Conservation (phyloP, 2,329 filamentous ascomycete species). For the Exophiala sp. region DNA sequence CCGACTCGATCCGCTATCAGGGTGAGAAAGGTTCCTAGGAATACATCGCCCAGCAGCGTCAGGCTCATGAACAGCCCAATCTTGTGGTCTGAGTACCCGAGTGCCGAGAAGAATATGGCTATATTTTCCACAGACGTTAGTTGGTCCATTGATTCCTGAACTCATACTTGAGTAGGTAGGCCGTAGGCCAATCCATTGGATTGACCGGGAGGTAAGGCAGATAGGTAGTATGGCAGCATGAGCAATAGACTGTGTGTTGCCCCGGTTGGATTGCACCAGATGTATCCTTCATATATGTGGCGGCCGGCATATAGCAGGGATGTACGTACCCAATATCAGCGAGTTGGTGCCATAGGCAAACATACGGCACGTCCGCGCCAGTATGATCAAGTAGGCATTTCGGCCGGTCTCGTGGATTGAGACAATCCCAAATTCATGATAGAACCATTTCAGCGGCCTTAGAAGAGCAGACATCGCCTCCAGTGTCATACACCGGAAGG, state of each 20-base stretch:
- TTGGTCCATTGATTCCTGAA: background rate
- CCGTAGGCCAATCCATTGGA: too few species aligned
- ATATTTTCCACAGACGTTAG: slow-evolving; percentile 32
- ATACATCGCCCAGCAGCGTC: slow-evolving; percentile 55
- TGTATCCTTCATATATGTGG: too few species aligned
- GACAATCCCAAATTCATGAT: slow-evolving; percentile 28
- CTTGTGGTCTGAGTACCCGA: slow-evolving; percentile 47
- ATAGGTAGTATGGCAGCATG: too few species aligned
- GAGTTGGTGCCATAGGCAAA: slow-evolving; percentile 31
- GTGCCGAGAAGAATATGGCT: slow-evolving; percentile 50
- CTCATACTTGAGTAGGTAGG: too few species aligned
- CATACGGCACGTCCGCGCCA: slow-evolving; percentile 28
- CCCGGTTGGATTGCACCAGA: too few species aligned
- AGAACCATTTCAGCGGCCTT: slow-evolving; percentile 25
- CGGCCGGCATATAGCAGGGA: too few species aligned
- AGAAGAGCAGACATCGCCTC: slow-evolving; percentile 11
- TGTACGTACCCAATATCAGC: slow-evolving; percentile 28
- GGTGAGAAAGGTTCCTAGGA: slow-evolving; percentile 55
- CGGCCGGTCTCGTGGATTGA: slow-evolving; percentile 27
- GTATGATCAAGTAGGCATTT: slow-evolving; percentile 29
- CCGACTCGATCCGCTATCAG: slow-evolving; percentile 55
- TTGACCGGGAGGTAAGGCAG: too few species aligned
- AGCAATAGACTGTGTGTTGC: too few species aligned
- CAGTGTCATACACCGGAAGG: background rate
- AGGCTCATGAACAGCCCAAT: slow-evolving; percentile 62